Evolutionary conservation across 257 asterid species (phyloP).

Genomic region (Plantago major): DNA sequence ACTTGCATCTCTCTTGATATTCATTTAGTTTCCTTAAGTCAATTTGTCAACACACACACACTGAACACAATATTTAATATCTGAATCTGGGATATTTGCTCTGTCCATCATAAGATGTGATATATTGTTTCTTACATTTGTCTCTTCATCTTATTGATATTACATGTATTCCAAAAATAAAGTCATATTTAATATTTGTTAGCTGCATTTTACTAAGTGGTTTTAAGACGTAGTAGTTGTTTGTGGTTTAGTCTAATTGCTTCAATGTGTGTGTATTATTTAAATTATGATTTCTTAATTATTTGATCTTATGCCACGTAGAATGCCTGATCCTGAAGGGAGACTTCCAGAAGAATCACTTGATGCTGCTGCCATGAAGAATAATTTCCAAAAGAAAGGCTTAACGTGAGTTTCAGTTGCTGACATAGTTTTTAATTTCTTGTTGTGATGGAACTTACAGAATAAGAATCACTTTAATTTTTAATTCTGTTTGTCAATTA

Average conservation of each 20-base stretch:
- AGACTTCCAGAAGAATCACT: constrained; percentile 85
- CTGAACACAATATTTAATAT: too few relatives aligned
- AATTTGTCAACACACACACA: too few relatives aligned
- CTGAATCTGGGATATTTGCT: too few relatives aligned
- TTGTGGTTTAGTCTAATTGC: background rate
- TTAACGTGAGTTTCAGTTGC: constrained; percentile 66
- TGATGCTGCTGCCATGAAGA: constrained; percentile 60
- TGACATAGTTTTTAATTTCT: background rate
- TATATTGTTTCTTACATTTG: background rate
- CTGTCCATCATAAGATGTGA: too few relatives aligned
- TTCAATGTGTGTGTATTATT: too few relatives aligned
- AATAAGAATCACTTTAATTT: too few relatives aligned
- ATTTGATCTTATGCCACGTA: constrained; percentile 23
- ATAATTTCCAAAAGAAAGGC: constrained; percentile 62
- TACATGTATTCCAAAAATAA: background rate
- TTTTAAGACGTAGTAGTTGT: constrained; percentile 1
- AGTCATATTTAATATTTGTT: background rate
- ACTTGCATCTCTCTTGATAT: background rate
- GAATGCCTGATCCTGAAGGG: constrained; percentile 89
- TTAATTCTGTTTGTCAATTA: too few relatives aligned
- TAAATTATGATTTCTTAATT: background rate
- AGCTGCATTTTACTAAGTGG: background rate
- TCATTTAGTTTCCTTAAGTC: background rate
- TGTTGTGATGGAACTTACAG: too few relatives aligned
- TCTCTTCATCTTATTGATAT: background rate